Evolutionary conservation across 208 protist species (phyloP), one percentile per base, ranked within the genome.

Genomic region (Trypanosoma platydactyli): DNA sequence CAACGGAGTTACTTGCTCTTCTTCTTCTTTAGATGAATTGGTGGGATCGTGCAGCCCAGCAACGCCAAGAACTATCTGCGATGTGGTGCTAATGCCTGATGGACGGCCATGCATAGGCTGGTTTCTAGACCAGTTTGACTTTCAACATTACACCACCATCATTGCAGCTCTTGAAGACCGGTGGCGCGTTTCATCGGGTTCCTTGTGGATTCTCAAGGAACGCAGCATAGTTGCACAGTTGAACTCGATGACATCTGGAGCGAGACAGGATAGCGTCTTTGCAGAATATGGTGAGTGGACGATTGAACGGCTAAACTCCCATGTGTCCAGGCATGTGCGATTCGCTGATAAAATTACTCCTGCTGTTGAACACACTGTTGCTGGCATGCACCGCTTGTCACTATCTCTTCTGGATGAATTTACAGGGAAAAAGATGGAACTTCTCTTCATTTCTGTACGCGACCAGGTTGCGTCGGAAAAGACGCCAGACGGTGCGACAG

Each of bases 41-140:
- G 4, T 29, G 20, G 0, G 55, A 30, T 4, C 25, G 16, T 4
- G 27, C 5, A 20, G 15, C 29, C 25, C 18, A 20, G 22, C 35
- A 3, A 44, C n/a, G 16, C 38, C 53, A 25, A 38, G 33, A 38
- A 9, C 33, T 9, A 53, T 86, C 30, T 75, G 74, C 38, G 80
- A 82, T 45, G 61, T 81, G 25, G 58, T 86, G 1, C 58, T 81
- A 18, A 67, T 86, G 65, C 72, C 63, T 25, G 76, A 73, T 45
- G 75, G 68, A 18, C 13, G 46, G 24, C 65, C 73, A 18, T 79
- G 67, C 25, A 56, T 64, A 11, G 80, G 80, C 3, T 86, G 80
- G 80, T 81, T 86, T 64, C 42, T 68, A 3, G 67, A 81, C 41
- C 48, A 57, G 20, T 78, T 68, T 68, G 65, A 64, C 1, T 63